phyloP scores from a whole-genome alignment of 2,329 filamentous ascomycete genomes.

The Aspergillus piperis region DNA sequence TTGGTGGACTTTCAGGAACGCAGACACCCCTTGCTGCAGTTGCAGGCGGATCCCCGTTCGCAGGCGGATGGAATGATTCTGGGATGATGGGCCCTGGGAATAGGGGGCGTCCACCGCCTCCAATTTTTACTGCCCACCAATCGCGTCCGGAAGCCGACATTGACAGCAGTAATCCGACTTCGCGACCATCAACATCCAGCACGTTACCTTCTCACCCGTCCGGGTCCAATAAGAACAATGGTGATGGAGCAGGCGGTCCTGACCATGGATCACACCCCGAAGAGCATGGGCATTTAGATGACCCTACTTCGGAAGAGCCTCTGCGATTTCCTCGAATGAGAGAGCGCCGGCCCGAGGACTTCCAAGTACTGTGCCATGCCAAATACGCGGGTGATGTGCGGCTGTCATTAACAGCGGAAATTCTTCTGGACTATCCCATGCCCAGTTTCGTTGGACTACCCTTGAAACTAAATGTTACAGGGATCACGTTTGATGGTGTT shows the following conservation, averaged over 20 bases:
- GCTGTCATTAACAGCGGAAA: slow-evolving; percentile 88
- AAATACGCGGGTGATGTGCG: slow-evolving; percentile 85
- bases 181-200: slow-evolving; percentile 47
- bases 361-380: slow-evolving; percentile 90
- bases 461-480: slow-evolving; percentile 90
- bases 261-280: slow-evolving; percentile 23
- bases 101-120: slow-evolving; percentile 20
- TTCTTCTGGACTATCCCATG: slow-evolving; percentile 97
- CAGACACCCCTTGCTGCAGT: slow-evolving; percentile 52
- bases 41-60: slow-evolving; percentile 45
- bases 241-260: slow-evolving; percentile 25
- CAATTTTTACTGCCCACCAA: slow-evolving; percentile 19
- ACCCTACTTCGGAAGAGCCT: slow-evolving; percentile 21
- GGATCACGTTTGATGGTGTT: slow-evolving; percentile 90
- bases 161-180: slow-evolving; percentile 40
- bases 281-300: slow-evolving; percentile 23
- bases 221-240: slow-evolving; percentile 30
- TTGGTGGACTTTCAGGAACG: slow-evolving; percentile 51
- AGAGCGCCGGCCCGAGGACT: slow-evolving; percentile 78
- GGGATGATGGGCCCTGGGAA: slow-evolving; percentile 23
- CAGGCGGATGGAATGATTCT: slow-evolving; percentile 39
- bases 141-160: slow-evolving; percentile 36
- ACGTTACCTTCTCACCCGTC: slow-evolving; percentile 36
- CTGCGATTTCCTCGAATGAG: slow-evolving; percentile 56
- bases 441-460: slow-evolving; percentile 96